Conservation (phyloP, 345 rosid species). For the Gossypium longicalyx region DNA sequence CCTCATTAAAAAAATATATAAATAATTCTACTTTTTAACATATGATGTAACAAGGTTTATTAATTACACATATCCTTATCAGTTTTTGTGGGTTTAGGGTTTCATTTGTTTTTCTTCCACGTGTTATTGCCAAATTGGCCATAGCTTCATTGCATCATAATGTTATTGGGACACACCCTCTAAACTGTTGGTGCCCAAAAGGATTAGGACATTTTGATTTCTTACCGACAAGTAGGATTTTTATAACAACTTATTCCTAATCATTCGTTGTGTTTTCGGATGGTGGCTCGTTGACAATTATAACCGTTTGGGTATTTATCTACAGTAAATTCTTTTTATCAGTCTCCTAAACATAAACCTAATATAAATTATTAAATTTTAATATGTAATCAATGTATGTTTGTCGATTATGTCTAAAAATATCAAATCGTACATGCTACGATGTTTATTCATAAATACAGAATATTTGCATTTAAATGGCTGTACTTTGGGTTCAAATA, state of each 20-base stretch:
- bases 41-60: too few relatives aligned
- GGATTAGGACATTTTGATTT: slow-evolving; percentile 9
- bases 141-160: background rate
- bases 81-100: slow-evolving; percentile 26
- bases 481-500: slow-evolving; percentile 2
- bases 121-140: slow-evolving; percentile 10
- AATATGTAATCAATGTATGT: background rate
- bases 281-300: background rate
- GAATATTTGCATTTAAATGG: background rate
- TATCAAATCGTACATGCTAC: background rate
- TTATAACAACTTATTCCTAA: slow-evolving; percentile 17
- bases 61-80: slow-evolving; percentile 11
- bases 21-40: too few relatives aligned
- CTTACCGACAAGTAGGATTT: slow-evolving; percentile 31
- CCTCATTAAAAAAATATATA: too few relatives aligned
- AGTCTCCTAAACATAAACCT: too few relatives aligned
- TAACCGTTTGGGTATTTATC: background rate
- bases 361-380: too few relatives aligned
- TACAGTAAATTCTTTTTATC: background rate
- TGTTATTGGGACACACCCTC: slow-evolving; percentile 10
- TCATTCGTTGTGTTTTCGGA: slow-evolving; percentile 10
- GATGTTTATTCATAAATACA: background rate
- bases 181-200: slow-evolving; percentile 1
- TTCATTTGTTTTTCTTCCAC: slow-evolving; percentile 14
- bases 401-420: background rate